Conservation (phyloP, 768 basidiomycete genomes). For the Amanita phalloides region DNA sequence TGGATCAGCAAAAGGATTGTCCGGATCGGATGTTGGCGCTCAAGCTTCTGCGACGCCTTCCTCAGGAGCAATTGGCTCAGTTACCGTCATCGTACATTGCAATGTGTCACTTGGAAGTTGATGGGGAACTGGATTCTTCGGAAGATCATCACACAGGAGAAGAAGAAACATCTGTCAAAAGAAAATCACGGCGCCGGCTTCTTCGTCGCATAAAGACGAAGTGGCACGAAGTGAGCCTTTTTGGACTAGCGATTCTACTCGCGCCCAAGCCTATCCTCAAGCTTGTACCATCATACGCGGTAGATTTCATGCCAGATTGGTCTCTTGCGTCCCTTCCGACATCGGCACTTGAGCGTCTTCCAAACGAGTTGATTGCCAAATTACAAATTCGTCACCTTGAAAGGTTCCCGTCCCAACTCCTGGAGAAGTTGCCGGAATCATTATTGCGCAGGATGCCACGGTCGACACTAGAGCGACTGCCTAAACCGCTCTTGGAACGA, state of each 20-base stretch:
- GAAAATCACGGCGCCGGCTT: neutral
- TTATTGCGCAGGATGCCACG: neutral
- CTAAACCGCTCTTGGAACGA: neutral
- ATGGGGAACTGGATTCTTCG: no score
- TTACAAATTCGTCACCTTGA: neutral
- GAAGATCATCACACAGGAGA: neutral
- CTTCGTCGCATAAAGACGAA: neutral
- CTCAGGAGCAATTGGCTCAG: neutral
- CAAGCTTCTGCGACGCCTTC: neutral
- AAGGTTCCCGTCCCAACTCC: neutral
- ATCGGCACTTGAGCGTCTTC: neutral
- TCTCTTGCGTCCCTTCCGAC: neutral
- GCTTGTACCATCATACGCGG: neutral
- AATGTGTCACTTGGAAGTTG: neutral
- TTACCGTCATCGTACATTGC: neutral
- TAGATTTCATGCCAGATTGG: neutral
- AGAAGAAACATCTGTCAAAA: neutral
- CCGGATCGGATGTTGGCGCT: neutral
- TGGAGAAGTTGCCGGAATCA: neutral
- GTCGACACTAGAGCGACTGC: neutral
- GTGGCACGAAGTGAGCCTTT: neutral
- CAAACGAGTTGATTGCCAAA: neutral
- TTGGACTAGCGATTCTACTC: neutral
- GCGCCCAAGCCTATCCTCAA: neutral
- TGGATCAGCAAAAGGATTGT: neutral